A percentile compares a stretch with the other conserved stretches of the same genome.
These are phyloP conservation scores for Microthlaspi erraticum DNA, from an alignment of 345 rosid species.

Conservation along the genomic window DNA sequence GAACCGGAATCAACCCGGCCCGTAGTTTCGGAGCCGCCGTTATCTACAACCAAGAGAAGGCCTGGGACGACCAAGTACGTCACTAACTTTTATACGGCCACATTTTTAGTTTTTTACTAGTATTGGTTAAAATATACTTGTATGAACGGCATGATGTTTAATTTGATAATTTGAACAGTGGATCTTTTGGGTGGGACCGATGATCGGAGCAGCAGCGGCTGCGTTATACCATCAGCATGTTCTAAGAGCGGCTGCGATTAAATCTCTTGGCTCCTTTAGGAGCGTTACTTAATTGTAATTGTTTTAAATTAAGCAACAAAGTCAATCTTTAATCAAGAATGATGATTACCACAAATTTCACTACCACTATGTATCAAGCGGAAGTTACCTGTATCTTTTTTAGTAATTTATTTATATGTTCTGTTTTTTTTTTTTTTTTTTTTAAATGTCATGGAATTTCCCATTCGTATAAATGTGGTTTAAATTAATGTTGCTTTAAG, in stretches of 20 bases:
- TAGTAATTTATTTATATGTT: background rate
- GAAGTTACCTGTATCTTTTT: constrained; percentile 15
- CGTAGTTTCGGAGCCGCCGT: constrained; percentile 98
- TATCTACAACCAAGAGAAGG: constrained; percentile 70
- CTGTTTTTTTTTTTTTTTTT: background rate
- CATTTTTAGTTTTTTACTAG: too few species aligned
- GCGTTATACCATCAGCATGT: constrained; percentile 78
- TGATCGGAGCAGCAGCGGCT: constrained; percentile 81
- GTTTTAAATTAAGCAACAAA: constrained; percentile 20
- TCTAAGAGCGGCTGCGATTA: constrained; percentile 79
- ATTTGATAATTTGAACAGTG: constrained; percentile 53
- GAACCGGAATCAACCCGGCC: constrained; percentile 97
- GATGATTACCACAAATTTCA: constrained; percentile 14
- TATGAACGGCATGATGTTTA: background rate
- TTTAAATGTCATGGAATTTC: constrained; percentile 8
- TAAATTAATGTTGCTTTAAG: constrained; percentile 39
- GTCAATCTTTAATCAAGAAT: constrained; percentile 27
- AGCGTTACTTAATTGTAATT: constrained; percentile 60
- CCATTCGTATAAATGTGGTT: constrained; percentile 36
- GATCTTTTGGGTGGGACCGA: constrained; percentile 98
- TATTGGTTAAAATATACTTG: background rate
- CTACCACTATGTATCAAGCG: background rate
- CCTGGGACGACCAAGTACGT: constrained; percentile 92
- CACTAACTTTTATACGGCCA: background rate
- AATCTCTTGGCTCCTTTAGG: constrained; percentile 85